These are phyloP conservation scores for Aureobasidium namibiae DNA, from an alignment of 2,329 filamentous ascomycete species.

Conservation along the genomic window DNA sequence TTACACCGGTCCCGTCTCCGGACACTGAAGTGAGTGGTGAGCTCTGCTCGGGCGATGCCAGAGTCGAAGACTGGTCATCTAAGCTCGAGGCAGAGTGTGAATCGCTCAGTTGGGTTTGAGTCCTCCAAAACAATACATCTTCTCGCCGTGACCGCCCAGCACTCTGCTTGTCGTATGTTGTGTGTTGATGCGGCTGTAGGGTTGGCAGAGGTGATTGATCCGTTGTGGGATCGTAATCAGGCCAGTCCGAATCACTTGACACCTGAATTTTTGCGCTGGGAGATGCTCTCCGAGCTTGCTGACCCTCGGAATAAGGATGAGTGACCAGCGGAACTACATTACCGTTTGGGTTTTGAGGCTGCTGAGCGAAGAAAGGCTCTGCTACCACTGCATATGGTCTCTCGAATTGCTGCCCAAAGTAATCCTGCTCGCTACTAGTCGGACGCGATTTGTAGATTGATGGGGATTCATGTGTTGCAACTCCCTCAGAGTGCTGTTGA, in stretches of 20 bases:
- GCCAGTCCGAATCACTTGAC: neutral
- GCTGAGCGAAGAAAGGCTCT: neutral
- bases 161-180: neutral
- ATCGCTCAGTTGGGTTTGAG: neutral
- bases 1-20: neutral
- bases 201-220: neutral
- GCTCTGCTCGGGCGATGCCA: neutral
- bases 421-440: neutral
- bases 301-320: too few relatives aligned
- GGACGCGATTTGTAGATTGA: neutral
- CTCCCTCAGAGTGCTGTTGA: neutral
- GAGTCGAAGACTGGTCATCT: neutral
- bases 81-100: neutral
- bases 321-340: neutral
- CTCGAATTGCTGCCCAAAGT: neutral
- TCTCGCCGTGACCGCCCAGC: neutral
- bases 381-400: neutral
- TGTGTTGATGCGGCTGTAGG: neutral
- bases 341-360: neutral
- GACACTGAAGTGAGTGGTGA: neutral
- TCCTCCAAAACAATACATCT: constrained; percentile 3
- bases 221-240: neutral
- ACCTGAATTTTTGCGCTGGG: neutral
- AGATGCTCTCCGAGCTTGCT: neutral
- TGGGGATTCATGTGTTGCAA: neutral